A percentile compares a stretch with the other conserved stretches of the same genome.
phyloP scores from a whole-genome alignment of 306 rosid genomes.

The Pueraria montana region DNA sequence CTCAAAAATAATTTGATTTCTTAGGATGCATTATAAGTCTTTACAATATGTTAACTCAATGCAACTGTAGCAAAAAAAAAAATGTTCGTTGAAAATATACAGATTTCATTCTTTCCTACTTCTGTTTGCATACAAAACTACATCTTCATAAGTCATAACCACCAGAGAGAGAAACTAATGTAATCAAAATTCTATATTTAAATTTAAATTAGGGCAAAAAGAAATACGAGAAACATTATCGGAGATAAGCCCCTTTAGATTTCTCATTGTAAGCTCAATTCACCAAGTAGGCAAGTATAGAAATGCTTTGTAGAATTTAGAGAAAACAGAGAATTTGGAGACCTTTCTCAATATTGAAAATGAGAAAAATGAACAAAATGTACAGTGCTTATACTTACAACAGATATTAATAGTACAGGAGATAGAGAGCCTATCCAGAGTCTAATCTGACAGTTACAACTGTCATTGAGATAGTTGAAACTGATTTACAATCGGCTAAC shows the following conservation, averaged over 20 bases:
- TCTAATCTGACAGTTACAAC: background rate
- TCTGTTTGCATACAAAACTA: constrained; percentile 19
- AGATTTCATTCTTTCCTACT: constrained; percentile 21
- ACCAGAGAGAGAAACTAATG: constrained; percentile 5
- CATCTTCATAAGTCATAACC: constrained; percentile 17
- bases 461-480: no score
- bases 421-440: background rate
- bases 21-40: constrained; percentile 6
- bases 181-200: constrained; percentile 27
- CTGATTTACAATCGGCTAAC: background rate
- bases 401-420: background rate
- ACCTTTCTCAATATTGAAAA: background rate
- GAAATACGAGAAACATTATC: background rate
- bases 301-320: background rate
- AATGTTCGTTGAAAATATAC: constrained; percentile 3
- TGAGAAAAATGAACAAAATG: background rate
- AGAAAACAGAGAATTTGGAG: background rate
- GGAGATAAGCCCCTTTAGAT: constrained; percentile 5
- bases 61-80: constrained; percentile 13
- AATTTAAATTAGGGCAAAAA: background rate
- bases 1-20: constrained; percentile 11
- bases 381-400: background rate
- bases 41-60: background rate
- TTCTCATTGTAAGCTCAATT: constrained; percentile 26
- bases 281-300: background rate